Conservation (phyloP, 306 rosid species). For the Acacia melanoxylon region DNA sequence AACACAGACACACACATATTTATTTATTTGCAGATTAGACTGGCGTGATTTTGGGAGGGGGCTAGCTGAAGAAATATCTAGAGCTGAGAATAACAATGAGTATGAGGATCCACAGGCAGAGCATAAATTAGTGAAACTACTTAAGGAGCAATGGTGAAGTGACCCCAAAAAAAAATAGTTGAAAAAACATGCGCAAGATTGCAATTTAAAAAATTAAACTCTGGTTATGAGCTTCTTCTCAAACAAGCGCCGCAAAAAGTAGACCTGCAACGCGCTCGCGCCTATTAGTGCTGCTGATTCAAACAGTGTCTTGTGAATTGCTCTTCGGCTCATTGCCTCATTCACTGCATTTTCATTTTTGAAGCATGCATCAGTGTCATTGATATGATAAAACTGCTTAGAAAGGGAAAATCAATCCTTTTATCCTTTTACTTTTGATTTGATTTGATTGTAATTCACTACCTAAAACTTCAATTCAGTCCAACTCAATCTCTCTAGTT, state of each 20-base stretch:
- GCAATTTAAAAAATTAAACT: constrained; percentile 47
- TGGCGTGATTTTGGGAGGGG: too few species aligned
- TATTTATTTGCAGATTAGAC: too few species aligned
- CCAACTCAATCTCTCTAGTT: background rate
- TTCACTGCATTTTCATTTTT: constrained; percentile 62
- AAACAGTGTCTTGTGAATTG: constrained; percentile 72
- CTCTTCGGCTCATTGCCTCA: constrained; percentile 82
- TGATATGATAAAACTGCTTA: background rate
- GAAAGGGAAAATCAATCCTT: background rate
- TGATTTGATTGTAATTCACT: background rate
- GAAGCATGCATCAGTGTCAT: background rate
- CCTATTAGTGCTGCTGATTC: constrained; percentile 78
- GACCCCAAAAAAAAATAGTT: background rate
- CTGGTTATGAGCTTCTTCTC: constrained; percentile 72
- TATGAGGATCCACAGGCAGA: background rate
- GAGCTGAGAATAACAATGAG: too few species aligned
- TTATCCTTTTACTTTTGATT: too few species aligned
- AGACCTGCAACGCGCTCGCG: constrained; percentile 77
- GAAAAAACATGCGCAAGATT: background rate
- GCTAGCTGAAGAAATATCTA: too few species aligned
- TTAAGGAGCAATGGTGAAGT: background rate
- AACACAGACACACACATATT: too few species aligned
- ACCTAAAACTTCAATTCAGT: background rate
- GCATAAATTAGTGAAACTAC: background rate
- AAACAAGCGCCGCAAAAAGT: constrained; percentile 75